Conservation (phyloP, 306 rosid species). For the Carpinus viminea region DNA sequence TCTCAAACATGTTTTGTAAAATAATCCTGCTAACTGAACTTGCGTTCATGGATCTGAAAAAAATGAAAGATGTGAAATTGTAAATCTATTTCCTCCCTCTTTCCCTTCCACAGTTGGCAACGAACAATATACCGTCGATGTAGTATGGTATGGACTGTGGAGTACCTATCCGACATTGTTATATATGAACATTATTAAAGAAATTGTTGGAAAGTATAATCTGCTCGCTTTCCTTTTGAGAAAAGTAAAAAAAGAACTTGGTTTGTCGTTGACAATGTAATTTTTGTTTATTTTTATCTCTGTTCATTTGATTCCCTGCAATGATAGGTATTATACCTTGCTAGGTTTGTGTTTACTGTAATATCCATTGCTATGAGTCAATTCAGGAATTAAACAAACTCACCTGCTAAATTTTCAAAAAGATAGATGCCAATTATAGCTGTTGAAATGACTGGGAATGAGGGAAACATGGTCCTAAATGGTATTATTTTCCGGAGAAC, state of each 20-base stretch:
- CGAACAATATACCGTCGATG: background rate
- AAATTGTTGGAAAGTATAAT: background rate
- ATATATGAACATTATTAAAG: background rate
- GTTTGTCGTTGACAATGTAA: background rate
- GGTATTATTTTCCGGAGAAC: background rate
- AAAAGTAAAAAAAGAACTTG: background rate
- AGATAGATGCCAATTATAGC: background rate
- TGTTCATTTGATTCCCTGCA: background rate
- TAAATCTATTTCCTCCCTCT: background rate
- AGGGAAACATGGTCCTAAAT: background rate
- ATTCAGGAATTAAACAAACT: background rate
- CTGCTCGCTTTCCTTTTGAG: background rate
- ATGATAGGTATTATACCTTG: no score
- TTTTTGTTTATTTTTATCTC: background rate
- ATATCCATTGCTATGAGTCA: constrained; percentile 1
- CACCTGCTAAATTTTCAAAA: background rate
- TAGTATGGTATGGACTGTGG: background rate
- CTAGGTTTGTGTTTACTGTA: background rate
- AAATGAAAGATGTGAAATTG: background rate
- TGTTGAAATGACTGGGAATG: constrained; percentile 4
- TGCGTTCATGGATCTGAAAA: background rate
- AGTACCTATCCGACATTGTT: no score
- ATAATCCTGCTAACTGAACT: background rate
- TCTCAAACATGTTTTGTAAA: background rate
- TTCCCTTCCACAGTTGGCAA: background rate